Evolutionary conservation across 768 basidiomycete genomes (phyloP).

Genomic region (Suillus subluteus): DNA sequence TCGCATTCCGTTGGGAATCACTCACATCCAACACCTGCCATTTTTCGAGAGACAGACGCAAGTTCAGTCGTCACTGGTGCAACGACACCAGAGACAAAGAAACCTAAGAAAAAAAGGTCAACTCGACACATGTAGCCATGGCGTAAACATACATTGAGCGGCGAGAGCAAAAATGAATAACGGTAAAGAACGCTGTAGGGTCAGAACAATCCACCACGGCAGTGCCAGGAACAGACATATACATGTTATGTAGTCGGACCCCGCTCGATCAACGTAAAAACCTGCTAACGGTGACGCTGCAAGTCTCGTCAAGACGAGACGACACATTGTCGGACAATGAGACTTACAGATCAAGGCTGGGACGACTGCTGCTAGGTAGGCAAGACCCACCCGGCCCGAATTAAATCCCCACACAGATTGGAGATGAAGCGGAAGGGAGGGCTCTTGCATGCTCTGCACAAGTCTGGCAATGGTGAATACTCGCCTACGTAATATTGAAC

Average conservation of each 20-base stretch:
- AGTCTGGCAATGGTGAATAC: constrained; percentile 38
- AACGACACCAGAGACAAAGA: constrained; percentile 62
- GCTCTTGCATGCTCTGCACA: constrained; percentile 53
- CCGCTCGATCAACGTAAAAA: constrained; percentile 56
- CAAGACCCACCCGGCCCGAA: constrained; percentile 60
- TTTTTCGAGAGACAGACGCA: constrained; percentile 56
- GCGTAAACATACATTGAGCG: constrained; percentile 50
- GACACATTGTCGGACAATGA: neutral
- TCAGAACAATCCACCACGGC: constrained; percentile 67
- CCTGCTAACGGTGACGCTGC: constrained; percentile 66
- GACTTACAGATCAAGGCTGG: constrained; percentile 66
- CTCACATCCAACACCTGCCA: constrained; percentile 73
- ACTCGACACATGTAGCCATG: neutral
- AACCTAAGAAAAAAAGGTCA: constrained; percentile 42
- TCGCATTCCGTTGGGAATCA: constrained; percentile 11
- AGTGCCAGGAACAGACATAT: constrained; percentile 52
- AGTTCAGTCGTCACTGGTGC: constrained; percentile 71
- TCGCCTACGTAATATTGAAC: neutral
- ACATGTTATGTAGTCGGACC: constrained; percentile 57
- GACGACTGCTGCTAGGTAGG: constrained; percentile 65
- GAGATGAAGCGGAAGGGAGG: constrained; percentile 59
- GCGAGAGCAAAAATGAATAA: constrained; percentile 45
- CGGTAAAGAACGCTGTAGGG: constrained; percentile 54
- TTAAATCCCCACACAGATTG: constrained; percentile 51
- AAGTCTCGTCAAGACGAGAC: constrained; percentile 7